Percentiles rank a stretch among this genome's conserved stretches.
Conservation (phyloP, 2,329 filamentous ascomycete genomes). For the Colletotrichum sansevieriae region DNA sequence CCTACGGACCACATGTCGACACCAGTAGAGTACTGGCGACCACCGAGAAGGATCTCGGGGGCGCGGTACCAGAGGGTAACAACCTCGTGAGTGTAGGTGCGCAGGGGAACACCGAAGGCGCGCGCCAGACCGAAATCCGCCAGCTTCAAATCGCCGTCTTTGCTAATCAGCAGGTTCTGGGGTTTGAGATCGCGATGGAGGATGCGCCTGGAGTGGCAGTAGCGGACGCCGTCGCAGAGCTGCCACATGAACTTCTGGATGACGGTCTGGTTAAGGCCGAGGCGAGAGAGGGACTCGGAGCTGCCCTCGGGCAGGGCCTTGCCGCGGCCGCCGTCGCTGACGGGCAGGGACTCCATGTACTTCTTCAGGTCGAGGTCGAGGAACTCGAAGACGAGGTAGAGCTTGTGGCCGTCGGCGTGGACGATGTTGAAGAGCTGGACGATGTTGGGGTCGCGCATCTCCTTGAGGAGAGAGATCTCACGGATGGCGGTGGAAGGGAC, state of each 20-base stretch:
- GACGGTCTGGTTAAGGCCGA: conserved; percentile 83
- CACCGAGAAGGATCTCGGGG: conserved; percentile 90
- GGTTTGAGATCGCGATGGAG: conserved; percentile 92
- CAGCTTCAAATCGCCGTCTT: conserved; percentile 89
- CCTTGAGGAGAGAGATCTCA: conserved; percentile 93
- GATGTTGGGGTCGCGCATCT: conserved; percentile 93
- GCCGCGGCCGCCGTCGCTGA: conserved; percentile 85
- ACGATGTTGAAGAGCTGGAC: conserved; percentile 92
- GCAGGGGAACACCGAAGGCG: conserved; percentile 90
- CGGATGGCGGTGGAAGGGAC: conserved; percentile 94
- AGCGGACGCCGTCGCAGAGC: conserved; percentile 84
- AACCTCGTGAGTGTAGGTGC: conserved; percentile 95
- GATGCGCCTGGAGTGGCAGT: conserved; percentile 90
- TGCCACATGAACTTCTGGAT: conserved; percentile 95
- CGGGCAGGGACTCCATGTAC: conserved; percentile 92
- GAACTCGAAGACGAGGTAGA: conserved; percentile 94
- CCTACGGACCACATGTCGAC: conserved; percentile 97
- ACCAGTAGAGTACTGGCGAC: conserved; percentile 91
- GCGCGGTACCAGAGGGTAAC: conserved; percentile 95
- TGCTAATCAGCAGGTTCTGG: conserved; percentile 89
- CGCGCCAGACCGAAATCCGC: conserved; percentile 91
- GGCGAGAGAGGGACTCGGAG: conserved; percentile 70
- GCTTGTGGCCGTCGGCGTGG: conserved; percentile 93
- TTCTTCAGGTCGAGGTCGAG: conserved; percentile 94
- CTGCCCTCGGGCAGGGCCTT: conserved; percentile 87